phyloP scores from a whole-genome alignment of 129 eudicot genomes.

The Artemisia argyi region DNA sequence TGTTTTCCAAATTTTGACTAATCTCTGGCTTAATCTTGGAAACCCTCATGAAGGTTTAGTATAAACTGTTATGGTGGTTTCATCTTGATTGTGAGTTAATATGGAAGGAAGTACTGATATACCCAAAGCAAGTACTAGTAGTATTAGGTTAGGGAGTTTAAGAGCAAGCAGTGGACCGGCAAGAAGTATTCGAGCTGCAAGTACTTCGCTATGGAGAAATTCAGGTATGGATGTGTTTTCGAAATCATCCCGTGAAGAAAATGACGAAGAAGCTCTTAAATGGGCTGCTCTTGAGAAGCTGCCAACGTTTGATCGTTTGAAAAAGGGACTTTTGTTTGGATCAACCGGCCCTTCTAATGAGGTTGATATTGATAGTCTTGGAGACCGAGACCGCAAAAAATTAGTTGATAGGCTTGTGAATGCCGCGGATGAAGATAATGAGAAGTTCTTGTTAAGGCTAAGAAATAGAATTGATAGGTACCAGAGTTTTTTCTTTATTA shows the following conservation, averaged over 20 bases:
- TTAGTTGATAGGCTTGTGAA: constrained; percentile 60
- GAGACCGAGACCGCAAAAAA: constrained; percentile 37
- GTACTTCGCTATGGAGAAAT: constrained; percentile 52
- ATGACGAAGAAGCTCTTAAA: constrained; percentile 79
- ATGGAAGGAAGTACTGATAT: constrained; percentile 33
- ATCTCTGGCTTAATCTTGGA: no score
- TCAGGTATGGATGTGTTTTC: constrained; percentile 51
- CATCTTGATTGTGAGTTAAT: background rate
- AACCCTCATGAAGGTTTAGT: no score
- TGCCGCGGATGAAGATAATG: constrained; percentile 66
- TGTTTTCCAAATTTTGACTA: no score
- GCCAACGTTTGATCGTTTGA: constrained; percentile 70
- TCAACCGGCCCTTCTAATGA: constrained; percentile 45
- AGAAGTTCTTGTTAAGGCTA: constrained; percentile 61
- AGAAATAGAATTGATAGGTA: constrained; percentile 58
- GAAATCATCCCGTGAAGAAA: constrained; percentile 48
- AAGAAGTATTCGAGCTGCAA: background rate
- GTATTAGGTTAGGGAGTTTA: constrained; percentile 39
- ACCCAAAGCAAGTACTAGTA: constrained; percentile 18
- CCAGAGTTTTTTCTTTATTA: background rate
- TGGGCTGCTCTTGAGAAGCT: constrained; percentile 84
- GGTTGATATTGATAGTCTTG: constrained; percentile 62
- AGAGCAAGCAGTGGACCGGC: constrained; percentile 21
- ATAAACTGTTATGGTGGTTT: background rate
- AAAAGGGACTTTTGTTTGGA: constrained; percentile 56